Evolutionary conservation across 768 basidiomycete species (phyloP).

Genomic region (Suillus variegatus): DNA sequence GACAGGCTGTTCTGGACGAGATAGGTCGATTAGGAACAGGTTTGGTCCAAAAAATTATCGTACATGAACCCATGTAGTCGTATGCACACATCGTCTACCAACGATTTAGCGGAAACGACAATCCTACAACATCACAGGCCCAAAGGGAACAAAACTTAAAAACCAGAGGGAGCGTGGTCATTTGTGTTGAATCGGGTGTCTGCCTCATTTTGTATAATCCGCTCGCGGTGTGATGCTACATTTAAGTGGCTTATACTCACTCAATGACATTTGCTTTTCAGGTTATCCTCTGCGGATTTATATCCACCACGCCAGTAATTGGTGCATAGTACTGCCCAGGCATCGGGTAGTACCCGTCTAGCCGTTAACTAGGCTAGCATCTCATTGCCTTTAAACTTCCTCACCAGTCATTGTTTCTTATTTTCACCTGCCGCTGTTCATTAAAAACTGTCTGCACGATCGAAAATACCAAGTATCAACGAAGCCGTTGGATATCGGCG

Average conservation of each 20-base stretch:
- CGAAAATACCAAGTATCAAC: too few species aligned
- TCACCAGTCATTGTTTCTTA: background rate
- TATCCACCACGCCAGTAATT: background rate
- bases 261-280: background rate
- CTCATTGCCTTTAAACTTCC: background rate
- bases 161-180: background rate
- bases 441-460: too few species aligned
- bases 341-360: background rate
- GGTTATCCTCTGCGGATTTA: background rate
- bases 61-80: constrained; percentile 13
- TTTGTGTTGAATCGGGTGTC: background rate
- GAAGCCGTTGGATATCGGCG: too few species aligned
- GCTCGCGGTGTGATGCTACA: too few species aligned
- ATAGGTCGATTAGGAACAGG: constrained; percentile 75
- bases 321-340: background rate
- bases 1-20: constrained; percentile 66
- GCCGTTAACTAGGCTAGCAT: too few species aligned
- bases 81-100: background rate
- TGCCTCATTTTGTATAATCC: background rate
- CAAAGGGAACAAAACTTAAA: background rate
- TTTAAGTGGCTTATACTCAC: background rate
- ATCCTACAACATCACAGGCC: background rate
- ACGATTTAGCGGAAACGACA: background rate
- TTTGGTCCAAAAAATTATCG: constrained; percentile 52
- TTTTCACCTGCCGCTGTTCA: too few species aligned